These are phyloP conservation scores for Rosa multiflora DNA, from an alignment of 306 rosid species.

Conservation along the genomic window DNA sequence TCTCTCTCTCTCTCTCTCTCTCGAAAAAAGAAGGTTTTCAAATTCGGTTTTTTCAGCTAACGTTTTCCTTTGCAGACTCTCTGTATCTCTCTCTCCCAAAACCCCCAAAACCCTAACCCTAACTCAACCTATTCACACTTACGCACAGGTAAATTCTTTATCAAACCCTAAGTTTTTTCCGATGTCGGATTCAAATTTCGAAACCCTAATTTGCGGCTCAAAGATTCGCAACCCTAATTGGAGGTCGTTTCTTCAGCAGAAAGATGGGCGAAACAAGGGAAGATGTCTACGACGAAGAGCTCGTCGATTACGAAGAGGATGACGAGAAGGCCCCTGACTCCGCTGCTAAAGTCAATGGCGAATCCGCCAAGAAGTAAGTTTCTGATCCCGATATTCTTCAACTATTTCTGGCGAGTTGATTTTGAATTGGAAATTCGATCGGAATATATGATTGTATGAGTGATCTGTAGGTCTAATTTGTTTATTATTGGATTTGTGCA, in stretches of 20 bases:
- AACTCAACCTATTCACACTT: slow-evolving; percentile 14
- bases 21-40: slow-evolving; percentile 30
- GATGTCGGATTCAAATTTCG: not conserved
- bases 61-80: slow-evolving; percentile 82
- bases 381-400: not conserved
- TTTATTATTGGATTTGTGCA: slow-evolving; percentile 13
- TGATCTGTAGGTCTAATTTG: not conserved
- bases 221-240: slow-evolving; percentile 12
- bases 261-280: slow-evolving; percentile 88
- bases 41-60: slow-evolving; percentile 48
- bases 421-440: not conserved
- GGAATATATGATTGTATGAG: not conserved
- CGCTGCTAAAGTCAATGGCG: slow-evolving; percentile 84
- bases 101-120: slow-evolving; percentile 40
- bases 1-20: slow-evolving; percentile 27
- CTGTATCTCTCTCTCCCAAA: slow-evolving; percentile 27
- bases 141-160: slow-evolving; percentile 43
- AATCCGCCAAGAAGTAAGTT: slow-evolving; percentile 81
- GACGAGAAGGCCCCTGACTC: slow-evolving; percentile 92
- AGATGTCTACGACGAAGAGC: slow-evolving; percentile 94
- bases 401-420: not conserved
- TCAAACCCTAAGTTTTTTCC: slow-evolving; percentile 35
- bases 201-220: slow-evolving; percentile 30
- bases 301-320: slow-evolving; percentile 93
- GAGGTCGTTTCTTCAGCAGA: slow-evolving; percentile 29